A percentile compares a stretch with the other conserved stretches of the same genome.
phyloP scores from a whole-genome alignment of 352 stramenopile genomes.

The Globisporangium paddicum region DNA sequence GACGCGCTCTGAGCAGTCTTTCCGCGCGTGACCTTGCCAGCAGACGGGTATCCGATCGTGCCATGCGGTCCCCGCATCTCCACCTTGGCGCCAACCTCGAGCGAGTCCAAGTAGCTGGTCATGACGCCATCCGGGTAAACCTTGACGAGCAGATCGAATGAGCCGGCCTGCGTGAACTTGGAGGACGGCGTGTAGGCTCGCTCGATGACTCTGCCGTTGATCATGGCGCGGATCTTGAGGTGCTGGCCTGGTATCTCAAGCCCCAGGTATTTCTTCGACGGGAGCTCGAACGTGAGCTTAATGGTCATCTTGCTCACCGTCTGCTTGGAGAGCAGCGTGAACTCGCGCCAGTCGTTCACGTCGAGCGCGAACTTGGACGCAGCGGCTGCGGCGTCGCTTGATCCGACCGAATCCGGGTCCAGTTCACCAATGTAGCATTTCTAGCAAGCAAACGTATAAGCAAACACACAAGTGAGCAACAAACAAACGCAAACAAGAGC shows the following conservation, averaged over 20 bases:
- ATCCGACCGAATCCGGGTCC: constrained; percentile 41
- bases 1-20: constrained; percentile 38
- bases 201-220: constrained; percentile 74
- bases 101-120: constrained; percentile 58
- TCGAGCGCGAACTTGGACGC: constrained; percentile 51
- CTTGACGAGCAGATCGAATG: constrained; percentile 76
- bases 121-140: constrained; percentile 73
- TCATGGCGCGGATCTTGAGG: constrained; percentile 72
- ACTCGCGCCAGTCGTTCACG: constrained; percentile 57
- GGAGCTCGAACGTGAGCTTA: constrained; percentile 79
- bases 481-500: background rate
- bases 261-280: constrained; percentile 53
- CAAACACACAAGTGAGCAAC: background rate
- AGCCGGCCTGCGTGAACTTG: constrained; percentile 54
- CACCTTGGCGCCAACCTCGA: constrained; percentile 47
- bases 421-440: constrained; percentile 78
- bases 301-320: constrained; percentile 49
- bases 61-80: constrained; percentile 78
- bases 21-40: constrained; percentile 42
- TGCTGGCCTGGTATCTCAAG: constrained; percentile 72
- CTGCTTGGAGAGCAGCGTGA: constrained; percentile 56
- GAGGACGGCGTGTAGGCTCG: constrained; percentile 75
- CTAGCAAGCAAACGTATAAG: constrained; percentile 12
- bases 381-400: background rate
- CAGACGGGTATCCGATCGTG: constrained; percentile 49